Evolutionary conservation across 257 asterid genomes (phyloP), one percentile per base, ranked within the genome.

Genomic region (Petrea volubilis): DNA sequence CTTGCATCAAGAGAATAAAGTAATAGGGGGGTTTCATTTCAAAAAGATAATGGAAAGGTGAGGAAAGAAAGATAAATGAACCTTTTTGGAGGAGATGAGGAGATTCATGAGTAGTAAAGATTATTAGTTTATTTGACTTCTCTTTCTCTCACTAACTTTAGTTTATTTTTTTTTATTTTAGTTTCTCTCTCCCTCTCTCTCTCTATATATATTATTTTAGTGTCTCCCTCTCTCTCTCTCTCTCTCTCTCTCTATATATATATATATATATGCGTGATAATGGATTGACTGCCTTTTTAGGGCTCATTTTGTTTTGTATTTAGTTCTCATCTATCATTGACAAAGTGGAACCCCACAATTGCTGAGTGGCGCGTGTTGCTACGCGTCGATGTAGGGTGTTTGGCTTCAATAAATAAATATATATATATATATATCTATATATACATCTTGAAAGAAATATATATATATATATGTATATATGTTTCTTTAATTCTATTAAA

Each of bases 51-150:
- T 72, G 75, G 68, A 68, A 60, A 75, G 83, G 74, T 67, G 74
- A 55, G 77, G 82, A 81, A 77, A 77, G 78, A 67, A 74, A 78
- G 82, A 78, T 73, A 74, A 84, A 80, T 65, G 85, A 68, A 75
- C 72, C 90, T 84, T 88, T 86, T 84, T 74, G 77, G 77, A 58
- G 75, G 78, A 80, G 83, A 82, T 79, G 89, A 80, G 83, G 82
- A 83, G 88, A 89, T 87, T 83, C 93, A 87, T 87, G 93, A 83
- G 82, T 80, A 71, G 65, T 52, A 62, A 78, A 65, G 56, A 74
- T 75, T 81, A 70, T 38, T 7, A 7, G 9, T 38, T 38, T 38
- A 38, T 38, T 38, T 38, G 6, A 38, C 43, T 38, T 38, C 8
- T 38, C 69, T 74, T 40, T 79, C 76, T 61, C 67, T 63, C 74